These are phyloP conservation scores for Plasmodium relictum DNA, from an alignment of 169 alveolate genomes.

Conservation along the genomic window DNA sequence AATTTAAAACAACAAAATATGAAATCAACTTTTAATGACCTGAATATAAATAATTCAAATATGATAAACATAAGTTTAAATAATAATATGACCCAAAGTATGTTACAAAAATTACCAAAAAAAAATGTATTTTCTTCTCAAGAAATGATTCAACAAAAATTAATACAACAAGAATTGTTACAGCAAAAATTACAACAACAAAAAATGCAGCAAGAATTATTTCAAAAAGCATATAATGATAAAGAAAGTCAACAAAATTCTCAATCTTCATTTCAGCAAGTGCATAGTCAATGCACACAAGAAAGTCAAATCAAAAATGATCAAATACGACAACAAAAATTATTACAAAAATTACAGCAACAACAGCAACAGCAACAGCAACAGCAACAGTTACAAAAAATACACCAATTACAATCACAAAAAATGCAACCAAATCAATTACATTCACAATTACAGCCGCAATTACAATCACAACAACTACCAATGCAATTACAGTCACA, in stretches of 20 bases:
- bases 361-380: conserved; percentile 8
- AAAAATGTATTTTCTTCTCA: conserved; percentile 30
- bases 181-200: conserved; percentile 58
- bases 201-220: conserved; percentile 39
- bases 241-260: conserved; percentile 32
- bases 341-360: conserved; percentile 43
- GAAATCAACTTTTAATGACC: conserved; percentile 30
- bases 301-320: conserved; percentile 34
- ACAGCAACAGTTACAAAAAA: conserved; percentile 24
- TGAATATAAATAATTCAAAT: conserved; percentile 19
- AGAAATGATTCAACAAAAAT: conserved; percentile 56
- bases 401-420: conserved; percentile 12
- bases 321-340: conserved; percentile 34
- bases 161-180: conserved; percentile 32
- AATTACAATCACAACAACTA: conserved; percentile 7
- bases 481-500: conserved; percentile 4
- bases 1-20: conserved; percentile 10
- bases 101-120: conserved; percentile 22
- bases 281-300: conserved; percentile 17
- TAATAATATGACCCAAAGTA: conserved; percentile 28
- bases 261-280: conserved; percentile 19
- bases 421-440: conserved; percentile 18
- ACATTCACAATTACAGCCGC: background rate
- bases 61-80: conserved; percentile 30
- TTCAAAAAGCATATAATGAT: conserved; percentile 42